Base-by-base conservation (phyloP, 1,139 yeast genomes). In the Saccharomycopsis hybrid region DNA sequence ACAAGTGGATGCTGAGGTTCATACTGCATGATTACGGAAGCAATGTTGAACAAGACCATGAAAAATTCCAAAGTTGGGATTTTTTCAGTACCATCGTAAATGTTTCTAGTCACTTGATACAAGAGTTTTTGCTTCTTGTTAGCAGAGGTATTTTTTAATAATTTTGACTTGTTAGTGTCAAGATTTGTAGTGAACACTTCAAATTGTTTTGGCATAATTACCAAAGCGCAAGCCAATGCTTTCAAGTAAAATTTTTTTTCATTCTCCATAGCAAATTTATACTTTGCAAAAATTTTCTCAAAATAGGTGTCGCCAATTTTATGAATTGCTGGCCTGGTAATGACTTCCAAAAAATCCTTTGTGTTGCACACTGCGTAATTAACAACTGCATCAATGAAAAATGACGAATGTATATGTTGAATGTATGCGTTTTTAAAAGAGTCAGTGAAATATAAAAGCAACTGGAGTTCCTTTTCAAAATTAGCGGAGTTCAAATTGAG, bases 1-100 rank as follows among this genome's bases (percentile, higher is more conserved):
- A 72, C 73, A 5, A 78, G 59, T 1, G 78, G 71, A 58, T 76
- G 76, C 7, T 62, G 53, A 3, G 77, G 72, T 5, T 77, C 79
- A 50, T 72, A 60, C 44, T 68, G 69, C 52, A 68, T 70, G 4
- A 76, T 62, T 43, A 73, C 69, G 36, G 77, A 67, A 56, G 65
- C 78, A 69, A 65, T 71, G 65, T 54, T 58, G 28, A 66, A 58
- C 9, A 64, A 54, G 3, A 62, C 56, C 24, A 63, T 60, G 41
- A 63, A 55, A 49, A 73, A 68, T 51, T 74, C 76, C 43, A 76
- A 62, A 52, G 68, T 68, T 24, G 68, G 61, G 24, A 71, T 61
- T 8, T 62, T 65, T 9, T 65, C 58, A 1, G 72, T 57, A 43
- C 58, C 61, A 11, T 60, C 62, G 25, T 48, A 40, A n/a, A 63